Base-by-base conservation (phyloP, 2,329 filamentous ascomycete species). In the Penicillium sp. region DNA sequence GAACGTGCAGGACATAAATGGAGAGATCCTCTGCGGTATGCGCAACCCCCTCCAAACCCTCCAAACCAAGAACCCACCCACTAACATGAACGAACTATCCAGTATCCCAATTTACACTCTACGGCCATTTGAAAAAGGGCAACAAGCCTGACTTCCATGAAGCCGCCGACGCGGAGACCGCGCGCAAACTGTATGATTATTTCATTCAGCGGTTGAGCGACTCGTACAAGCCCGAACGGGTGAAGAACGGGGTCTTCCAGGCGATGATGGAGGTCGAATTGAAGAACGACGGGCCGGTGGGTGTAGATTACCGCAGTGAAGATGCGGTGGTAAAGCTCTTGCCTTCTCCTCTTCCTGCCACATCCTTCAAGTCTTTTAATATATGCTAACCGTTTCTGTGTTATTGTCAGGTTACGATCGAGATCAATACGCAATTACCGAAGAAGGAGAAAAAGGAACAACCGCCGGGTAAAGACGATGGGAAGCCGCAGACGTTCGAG, bases 211-310 rank as follows among this genome's bases (percentile, higher is more conserved):
- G 85, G 60, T 82, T 97, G 37, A 79, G 83, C 60, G 76, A 83
- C 46, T 77, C 82, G 3, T 95, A 97, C 67, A 69, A 74, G 4
- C 69, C 79, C 6, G 86, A 88, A 7, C 83, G 78, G 56, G 90
- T 98, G 51, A 89, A 95, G 66, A 85, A 98, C 65, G 93, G 93
- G n/a, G 82, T 91, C 28, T 98, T 98, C 68, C 91, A 95, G 64
- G 93, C 93, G 43, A 96, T 95, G 90, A 98, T 98, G 93, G 85
- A 97, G 64, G 91, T 98, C 51, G 85, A 87, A 43, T 72, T 96
- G 28, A 83, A 96, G 43, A 97, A 97, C 59, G 91, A 97, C 63
- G 81, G 81, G 63, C 81, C 81, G 72, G 81, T 84, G 79, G 75
- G 80, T 80, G 67, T 79, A 60, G 73, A 80, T 66, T 80, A 75